These are phyloP conservation scores for Porcisia deanei DNA, from an alignment of 208 protist genomes.

Conservation along the genomic window DNA sequence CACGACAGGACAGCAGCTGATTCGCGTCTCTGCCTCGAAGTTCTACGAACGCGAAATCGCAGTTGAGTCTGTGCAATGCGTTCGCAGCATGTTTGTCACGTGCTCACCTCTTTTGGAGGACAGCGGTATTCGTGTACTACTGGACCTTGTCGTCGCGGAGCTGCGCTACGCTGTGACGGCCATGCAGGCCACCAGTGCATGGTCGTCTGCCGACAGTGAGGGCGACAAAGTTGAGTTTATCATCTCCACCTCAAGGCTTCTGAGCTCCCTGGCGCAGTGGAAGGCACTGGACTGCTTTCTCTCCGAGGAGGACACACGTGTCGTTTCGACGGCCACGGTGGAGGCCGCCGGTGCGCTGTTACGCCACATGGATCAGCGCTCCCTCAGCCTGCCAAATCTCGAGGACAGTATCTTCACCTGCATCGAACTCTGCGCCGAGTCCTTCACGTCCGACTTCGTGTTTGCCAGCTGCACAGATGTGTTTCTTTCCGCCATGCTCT, in stretches of 20 bases:
- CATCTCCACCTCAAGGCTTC: constrained; percentile 41
- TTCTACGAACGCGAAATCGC: constrained; percentile 46
- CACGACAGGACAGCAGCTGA: constrained; percentile 22
- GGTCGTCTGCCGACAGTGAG: constrained; percentile 43
- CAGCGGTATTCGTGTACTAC: constrained; percentile 30
- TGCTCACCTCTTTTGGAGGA: constrained; percentile 49
- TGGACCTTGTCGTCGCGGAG: constrained; percentile 37
- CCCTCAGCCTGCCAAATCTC: constrained; percentile 50
- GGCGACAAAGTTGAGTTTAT: constrained; percentile 56
- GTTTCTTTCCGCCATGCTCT: constrained; percentile 72
- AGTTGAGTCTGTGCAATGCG: constrained; percentile 41
- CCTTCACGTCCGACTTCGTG: constrained; percentile 62
- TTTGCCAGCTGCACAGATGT: constrained; percentile 39
- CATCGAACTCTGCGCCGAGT: constrained; percentile 66
- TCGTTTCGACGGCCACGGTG: constrained; percentile 40
- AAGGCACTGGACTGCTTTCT: constrained; percentile 70
- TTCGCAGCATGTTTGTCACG: constrained; percentile 49
- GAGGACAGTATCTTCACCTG: constrained; percentile 63
- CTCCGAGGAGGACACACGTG: constrained; percentile 37
- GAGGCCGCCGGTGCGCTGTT: constrained; percentile 51
- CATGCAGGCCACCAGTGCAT: constrained; percentile 26
- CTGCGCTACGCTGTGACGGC: constrained; percentile 21
- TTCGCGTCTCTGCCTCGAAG: constrained; percentile 23
- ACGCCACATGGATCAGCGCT: constrained; percentile 54
- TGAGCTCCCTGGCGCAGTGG: constrained; percentile 68